Conservation (phyloP, 345 rosid genomes). For the Rhizophora mangle region DNA sequence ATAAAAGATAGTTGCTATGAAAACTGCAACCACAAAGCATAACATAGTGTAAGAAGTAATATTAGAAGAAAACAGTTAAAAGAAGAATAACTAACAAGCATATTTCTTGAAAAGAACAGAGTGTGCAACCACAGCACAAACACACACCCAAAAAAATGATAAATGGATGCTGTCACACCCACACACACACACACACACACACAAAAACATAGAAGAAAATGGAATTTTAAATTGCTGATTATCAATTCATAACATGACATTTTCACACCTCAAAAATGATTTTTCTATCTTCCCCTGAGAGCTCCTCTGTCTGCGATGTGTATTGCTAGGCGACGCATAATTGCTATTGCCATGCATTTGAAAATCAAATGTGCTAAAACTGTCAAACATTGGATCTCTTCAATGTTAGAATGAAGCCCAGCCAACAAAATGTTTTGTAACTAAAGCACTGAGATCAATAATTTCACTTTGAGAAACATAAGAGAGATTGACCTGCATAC, state of each 20-base stretch:
- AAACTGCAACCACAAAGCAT: slow-evolving; percentile 54
- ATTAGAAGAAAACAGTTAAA: neutral
- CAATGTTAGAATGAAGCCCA: neutral
- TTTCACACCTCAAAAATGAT: slow-evolving; percentile 81
- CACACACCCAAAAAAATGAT: no score
- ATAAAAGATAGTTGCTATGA: slow-evolving; percentile 76
- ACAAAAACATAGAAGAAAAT: neutral
- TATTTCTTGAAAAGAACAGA: no score
- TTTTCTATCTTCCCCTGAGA: slow-evolving; percentile 99
- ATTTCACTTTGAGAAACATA: neutral
- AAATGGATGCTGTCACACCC: no score
- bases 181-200: neutral
- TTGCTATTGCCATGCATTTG: slow-evolving; percentile 81
- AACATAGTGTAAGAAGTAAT: neutral
- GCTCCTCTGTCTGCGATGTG: slow-evolving; percentile 56
- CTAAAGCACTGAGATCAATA: neutral
- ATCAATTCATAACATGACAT: neutral
- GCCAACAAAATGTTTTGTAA: neutral
- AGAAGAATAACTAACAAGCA: no score
- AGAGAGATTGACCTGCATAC: slow-evolving; percentile 70
- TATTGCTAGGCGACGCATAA: slow-evolving; percentile 71
- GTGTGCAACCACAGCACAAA: no score
- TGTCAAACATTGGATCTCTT: slow-evolving; percentile 30
- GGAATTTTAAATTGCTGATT: neutral
- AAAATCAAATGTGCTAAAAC: slow-evolving; percentile 84